Conservation (phyloP, 2,329 filamentous ascomycete genomes). For the Fusarium sarcochroum region DNA sequence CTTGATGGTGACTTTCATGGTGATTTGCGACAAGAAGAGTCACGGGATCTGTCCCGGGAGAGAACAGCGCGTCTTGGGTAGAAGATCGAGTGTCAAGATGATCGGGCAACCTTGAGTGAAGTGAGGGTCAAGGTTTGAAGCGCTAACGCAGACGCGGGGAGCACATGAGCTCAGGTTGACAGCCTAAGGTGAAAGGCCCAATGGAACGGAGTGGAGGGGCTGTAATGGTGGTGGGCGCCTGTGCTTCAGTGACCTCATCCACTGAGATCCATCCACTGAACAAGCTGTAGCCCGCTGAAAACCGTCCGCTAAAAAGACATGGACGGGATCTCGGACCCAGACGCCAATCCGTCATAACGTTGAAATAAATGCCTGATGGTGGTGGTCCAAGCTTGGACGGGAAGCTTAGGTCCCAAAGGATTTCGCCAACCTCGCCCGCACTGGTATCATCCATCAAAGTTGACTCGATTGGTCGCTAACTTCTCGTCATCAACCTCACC, state of each 20-base stretch:
- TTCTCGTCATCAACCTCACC: constrained; percentile 44
- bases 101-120: constrained; percentile 26
- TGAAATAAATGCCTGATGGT: constrained; percentile 26
- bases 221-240: constrained; percentile 26
- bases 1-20: constrained; percentile 95
- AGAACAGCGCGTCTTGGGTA: constrained; percentile 3
- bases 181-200: constrained; percentile 13
- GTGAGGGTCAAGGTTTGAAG: constrained; percentile 32
- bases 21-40: constrained; percentile 34
- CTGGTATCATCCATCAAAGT: constrained; percentile 46
- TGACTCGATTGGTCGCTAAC: constrained; percentile 42
- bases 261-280: constrained; percentile 39
- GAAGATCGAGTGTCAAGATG: constrained; percentile 32
- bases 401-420: constrained; percentile 15
- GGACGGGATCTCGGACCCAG: too few species aligned
- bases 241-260: constrained; percentile 46
- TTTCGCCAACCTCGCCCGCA: constrained; percentile 48
- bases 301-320: not conserved
- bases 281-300: constrained; percentile 29
- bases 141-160: constrained; percentile 21
- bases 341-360: constrained; percentile 29
- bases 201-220: constrained; percentile 5
- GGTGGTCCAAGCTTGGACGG: constrained; percentile 46
- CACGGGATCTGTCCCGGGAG: constrained; percentile 14
- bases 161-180: constrained; percentile 28